phyloP scores from a whole-genome alignment of 257 asterid genomes.

The Echium plantagineum region DNA sequence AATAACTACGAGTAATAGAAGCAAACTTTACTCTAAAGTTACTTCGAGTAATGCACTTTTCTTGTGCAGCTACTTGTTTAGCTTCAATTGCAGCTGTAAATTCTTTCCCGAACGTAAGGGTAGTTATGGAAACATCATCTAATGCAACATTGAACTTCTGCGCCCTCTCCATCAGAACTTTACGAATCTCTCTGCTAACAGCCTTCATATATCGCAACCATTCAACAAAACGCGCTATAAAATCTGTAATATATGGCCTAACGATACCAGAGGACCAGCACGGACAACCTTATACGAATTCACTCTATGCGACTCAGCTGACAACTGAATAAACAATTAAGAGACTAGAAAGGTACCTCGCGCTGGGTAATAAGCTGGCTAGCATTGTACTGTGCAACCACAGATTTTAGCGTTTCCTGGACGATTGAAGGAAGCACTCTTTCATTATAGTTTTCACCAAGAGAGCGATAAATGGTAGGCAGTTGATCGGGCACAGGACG shows the following conservation, averaged over 20 bases:
- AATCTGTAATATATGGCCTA: no score
- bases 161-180: conserved; percentile 19
- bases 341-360: conserved; percentile 3
- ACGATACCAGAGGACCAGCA: no score
- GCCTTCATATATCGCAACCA: conserved; percentile 9
- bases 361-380: conserved; percentile 26
- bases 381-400: no score
- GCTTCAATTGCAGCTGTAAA: conserved; percentile 28
- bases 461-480: conserved; percentile 18
- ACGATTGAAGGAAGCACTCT: conserved; percentile 22
- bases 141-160: conserved; percentile 18
- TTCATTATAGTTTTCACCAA: conserved; percentile 23
- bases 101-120: conserved; percentile 18
- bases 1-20: no score
- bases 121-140: conserved; percentile 25
- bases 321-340: no score
- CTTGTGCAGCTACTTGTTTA: conserved; percentile 28
- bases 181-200: conserved; percentile 18
- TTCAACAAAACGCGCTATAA: no score
- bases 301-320: no score
- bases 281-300: no score
- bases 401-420: conserved; percentile 19
- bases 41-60: no score
- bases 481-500: conserved; percentile 23
- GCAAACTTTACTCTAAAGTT: no score